These are phyloP conservation scores for Pestalotiopsis sp. DNA, from an alignment of 2,329 filamentous ascomycete genomes.

Conservation along the genomic window DNA sequence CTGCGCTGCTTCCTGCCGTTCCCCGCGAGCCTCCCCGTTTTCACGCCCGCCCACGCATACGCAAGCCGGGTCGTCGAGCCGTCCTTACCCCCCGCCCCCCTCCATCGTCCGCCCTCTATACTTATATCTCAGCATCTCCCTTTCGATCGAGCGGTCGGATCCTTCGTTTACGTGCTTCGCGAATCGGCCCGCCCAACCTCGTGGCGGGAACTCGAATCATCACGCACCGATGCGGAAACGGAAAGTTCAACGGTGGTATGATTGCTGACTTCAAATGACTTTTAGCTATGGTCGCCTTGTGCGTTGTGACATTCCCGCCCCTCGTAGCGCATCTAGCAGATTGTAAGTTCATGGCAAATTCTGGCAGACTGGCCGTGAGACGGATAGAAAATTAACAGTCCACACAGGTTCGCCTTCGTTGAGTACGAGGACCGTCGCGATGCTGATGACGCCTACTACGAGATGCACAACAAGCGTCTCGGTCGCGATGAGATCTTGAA, in stretches of 20 bases:
- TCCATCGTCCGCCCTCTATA: conserved; percentile 33
- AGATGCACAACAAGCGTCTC: conserved; percentile 99
- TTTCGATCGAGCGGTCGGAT: conserved; percentile 49
- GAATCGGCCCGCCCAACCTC: conserved; percentile 35
- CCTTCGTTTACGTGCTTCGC: conserved; percentile 33
- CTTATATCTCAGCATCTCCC: conserved; percentile 36
- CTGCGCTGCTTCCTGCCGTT: conserved; percentile 41
- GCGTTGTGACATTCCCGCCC: conserved; percentile 96
- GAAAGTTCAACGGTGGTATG: conserved; percentile 28
- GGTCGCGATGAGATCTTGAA: conserved; percentile 94
- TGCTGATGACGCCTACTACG: conserved; percentile 97
- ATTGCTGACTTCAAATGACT: conserved; percentile 45
- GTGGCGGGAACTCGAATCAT: conserved; percentile 34
- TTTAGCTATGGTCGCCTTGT: conserved; percentile 93
- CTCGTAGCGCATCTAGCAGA: conserved; percentile 88
- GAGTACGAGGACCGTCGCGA: conserved; percentile 99
- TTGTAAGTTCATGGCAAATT: conserved; percentile 68
- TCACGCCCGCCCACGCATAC: conserved; percentile 29
- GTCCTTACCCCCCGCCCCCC: conserved; percentile 34
- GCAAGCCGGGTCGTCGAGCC: conserved; percentile 42
- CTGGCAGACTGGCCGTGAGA: conserved; percentile 15
- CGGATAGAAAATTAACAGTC: neutral
- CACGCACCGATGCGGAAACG: conserved; percentile 32
- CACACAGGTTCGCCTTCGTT: conserved; percentile 85
- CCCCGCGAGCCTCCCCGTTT: conserved; percentile 17